Evolutionary conservation across 306 rosid species (phyloP).

Genomic region (Senna tora): DNA sequence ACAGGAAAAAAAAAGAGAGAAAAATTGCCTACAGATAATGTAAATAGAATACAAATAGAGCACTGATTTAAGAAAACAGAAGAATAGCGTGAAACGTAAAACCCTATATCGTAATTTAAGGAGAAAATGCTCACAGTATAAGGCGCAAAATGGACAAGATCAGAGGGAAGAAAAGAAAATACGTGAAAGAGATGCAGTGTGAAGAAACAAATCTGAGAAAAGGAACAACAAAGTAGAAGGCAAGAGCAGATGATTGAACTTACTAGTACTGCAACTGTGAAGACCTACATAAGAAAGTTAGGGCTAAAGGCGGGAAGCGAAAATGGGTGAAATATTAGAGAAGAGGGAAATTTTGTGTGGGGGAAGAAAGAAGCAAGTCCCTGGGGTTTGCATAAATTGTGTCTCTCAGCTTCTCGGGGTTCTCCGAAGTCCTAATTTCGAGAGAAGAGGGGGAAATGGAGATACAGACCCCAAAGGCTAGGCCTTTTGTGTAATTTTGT

Average conservation of each 20-base stretch:
- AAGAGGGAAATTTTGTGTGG: neutral
- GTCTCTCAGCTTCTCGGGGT: neutral
- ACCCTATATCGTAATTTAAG: constrained; percentile 10
- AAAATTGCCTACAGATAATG: no score
- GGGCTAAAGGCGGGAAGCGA: constrained; percentile 15
- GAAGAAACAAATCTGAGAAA: neutral
- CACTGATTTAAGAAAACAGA: neutral
- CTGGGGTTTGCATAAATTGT: constrained; percentile 9
- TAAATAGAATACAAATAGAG: neutral
- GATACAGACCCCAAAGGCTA: neutral
- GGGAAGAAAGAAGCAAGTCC: neutral
- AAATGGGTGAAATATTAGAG: neutral
- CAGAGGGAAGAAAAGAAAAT: neutral
- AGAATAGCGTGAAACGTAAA: neutral
- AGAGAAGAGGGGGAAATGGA: neutral
- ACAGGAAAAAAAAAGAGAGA: no score
- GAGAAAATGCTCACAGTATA: neutral
- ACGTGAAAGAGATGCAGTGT: neutral
- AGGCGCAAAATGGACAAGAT: neutral
- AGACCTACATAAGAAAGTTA: neutral
- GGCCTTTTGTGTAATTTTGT: neutral
- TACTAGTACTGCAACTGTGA: constrained; percentile 25
- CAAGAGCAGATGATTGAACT: neutral
- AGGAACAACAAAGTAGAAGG: neutral
- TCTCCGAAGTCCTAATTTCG: neutral